These are phyloP conservation scores for Stentor roeselii DNA, from an alignment of 73 alveolate genomes.

Conservation along the genomic window DNA sequence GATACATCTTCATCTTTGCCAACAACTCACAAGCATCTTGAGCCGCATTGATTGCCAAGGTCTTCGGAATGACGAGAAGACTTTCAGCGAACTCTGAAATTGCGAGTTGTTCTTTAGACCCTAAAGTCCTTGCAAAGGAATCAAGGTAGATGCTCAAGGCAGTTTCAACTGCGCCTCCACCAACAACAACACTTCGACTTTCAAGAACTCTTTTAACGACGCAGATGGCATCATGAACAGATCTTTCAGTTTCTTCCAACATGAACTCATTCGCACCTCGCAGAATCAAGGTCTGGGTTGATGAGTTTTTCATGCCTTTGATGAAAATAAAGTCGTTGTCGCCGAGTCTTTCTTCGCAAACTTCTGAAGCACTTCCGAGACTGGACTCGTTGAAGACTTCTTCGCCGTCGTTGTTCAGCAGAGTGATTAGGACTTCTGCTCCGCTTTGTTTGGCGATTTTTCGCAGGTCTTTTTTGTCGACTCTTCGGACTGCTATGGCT, in stretches of 20 bases:
- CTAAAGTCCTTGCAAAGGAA: slow-evolving; percentile 86
- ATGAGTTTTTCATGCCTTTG: slow-evolving; percentile 84
- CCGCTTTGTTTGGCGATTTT: slow-evolving; percentile 97
- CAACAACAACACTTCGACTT: slow-evolving; percentile 87
- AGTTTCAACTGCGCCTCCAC: slow-evolving; percentile 99
- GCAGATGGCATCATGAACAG: slow-evolving; percentile 93
- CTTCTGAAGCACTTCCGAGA: slow-evolving; percentile 52
- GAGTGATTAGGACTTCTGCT: slow-evolving; percentile 39
- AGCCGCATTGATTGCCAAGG: slow-evolving; percentile 95
- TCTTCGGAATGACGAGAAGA: slow-evolving; percentile 87
- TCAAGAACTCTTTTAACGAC: slow-evolving; percentile 95
- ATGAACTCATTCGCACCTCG: slow-evolving; percentile 95
- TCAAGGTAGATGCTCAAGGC: slow-evolving; percentile 93
- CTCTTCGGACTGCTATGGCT: slow-evolving; percentile 89
- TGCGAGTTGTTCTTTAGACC: slow-evolving; percentile 91
- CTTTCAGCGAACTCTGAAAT: slow-evolving; percentile 94
- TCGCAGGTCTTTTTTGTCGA: slow-evolving; percentile 88
- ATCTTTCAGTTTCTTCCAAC: slow-evolving; percentile 94
- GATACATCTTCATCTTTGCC: slow-evolving; percentile 90
- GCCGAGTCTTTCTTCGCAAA: slow-evolving; percentile 93
- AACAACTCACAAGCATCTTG: slow-evolving; percentile 93
- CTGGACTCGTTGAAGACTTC: neutral
- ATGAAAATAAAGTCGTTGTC: slow-evolving; percentile 97
- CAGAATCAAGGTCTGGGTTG: slow-evolving; percentile 81
- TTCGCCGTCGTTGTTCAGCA: neutral